Base-by-base conservation (phyloP, 148 eudicot species). In the Fallopia convolvulus region DNA sequence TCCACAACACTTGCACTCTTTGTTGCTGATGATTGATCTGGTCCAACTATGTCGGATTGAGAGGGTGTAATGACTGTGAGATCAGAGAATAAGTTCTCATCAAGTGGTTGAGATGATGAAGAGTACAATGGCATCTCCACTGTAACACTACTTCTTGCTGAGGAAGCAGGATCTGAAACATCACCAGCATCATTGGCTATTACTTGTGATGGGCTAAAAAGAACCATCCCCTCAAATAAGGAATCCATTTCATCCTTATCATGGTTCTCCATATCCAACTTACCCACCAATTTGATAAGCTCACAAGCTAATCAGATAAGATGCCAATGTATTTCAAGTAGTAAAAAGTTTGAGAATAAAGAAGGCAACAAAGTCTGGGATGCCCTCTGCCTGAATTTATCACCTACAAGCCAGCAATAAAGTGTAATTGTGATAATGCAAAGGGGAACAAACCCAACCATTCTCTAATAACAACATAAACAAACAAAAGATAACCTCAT, bases 71-170 rank as follows among this genome's bases (percentile, higher is more conserved):
- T 76, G 76, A 89, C 87, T 21, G 86, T 89, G 63, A 91, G 90
- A 87, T 89, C 97, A 39, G 91, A 86, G 83, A 91, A 91, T n/a
- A 91, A 81, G 79, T 89, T 91, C 72, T 91, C 93, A 70, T 91
- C 93, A n/a, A 91, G 90, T 18, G 93, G 91, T 76, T 83, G 80
- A 75, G 88, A 83, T 48, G 87, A 77, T 12, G 72, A 76, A 56
- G 78, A 26, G 30, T 26, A 81, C 46, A 78, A 17, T 42, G 82
- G 48, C 6, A 79, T 44, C 36, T 84, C 47, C 23, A 65, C 46
- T 30, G 74, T 58, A 74, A 78, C 72, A 17, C 32, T 74, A 60
- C 66, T 76, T 58, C 71, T 76, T 52, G 32, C 20, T 2, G 79
- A 75, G 26, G 78, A 80, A 77, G 30, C 73, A 0, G 33, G 81